Base-by-base conservation (phyloP, 2,329 filamentous ascomycete genomes). In the Fusarium protoensiforme region DNA sequence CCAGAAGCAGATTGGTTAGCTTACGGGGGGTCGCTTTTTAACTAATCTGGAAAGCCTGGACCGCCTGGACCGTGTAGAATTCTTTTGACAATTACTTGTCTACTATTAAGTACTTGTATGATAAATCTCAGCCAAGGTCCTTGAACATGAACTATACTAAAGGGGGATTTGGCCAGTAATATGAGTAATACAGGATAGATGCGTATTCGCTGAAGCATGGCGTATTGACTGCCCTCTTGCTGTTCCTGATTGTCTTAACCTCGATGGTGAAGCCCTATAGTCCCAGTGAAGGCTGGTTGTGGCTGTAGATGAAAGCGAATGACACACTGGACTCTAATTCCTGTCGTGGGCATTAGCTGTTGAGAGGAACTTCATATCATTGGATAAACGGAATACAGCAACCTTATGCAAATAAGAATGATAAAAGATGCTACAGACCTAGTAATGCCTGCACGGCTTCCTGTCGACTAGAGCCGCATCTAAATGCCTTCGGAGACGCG, bases 1-100 rank as follows among this genome's bases (percentile, higher is more conserved):
- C 71, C 71, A 0, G 71, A 73, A 9, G 67, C 71, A 24, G 71
- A 73, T 58, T 73, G 71, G 71, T n/a, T 73, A 13, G 71, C 71
- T 1, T 73, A 71, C 43, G 71, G 71, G 2, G 48, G 29, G 22
- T 73, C 71, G 1, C 60, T 71, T 2, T 73, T 41, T 2, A 71
- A 67, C 27, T 69, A 61, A 27, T 13, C 3, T 22, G 20, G 33
- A 36, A 13, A 9, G 6, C 1, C 4, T 36, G 31, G 8, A 18
- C 2, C 13, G 6, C 1, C 4, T 36, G 31, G 8, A 18, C 2
- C 8, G 4, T 18, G 14, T 56, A 56, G 51, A 56, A 36, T 18
- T 35, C 8, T 33, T 7, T 22, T 22, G 51, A 56, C 29, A 56
- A 56, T 35, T n/a, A 36, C 51, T 35, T 56, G 51, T 22, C n/a